Percentiles rank a stretch among this genome's conserved stretches.
Evolutionary conservation across 345 rosid species (phyloP).

Genomic region (Geranium rotundifolium): DNA sequence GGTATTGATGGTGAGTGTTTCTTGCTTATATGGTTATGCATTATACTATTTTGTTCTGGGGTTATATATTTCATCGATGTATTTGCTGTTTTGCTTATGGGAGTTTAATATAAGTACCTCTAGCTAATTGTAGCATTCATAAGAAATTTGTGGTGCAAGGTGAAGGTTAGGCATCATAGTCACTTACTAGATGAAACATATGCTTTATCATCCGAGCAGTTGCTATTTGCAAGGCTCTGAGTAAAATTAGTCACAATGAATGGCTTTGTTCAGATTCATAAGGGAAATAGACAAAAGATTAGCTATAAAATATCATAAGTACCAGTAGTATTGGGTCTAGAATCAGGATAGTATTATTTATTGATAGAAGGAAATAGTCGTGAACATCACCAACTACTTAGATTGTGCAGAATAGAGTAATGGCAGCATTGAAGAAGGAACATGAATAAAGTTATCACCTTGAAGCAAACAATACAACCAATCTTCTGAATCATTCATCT

Average conservation of each 20-base stretch:
- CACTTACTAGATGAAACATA: not conserved
- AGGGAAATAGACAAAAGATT: too few relatives aligned
- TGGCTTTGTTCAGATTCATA: not conserved
- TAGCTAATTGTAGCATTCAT: not conserved
- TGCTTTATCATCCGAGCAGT: not conserved
- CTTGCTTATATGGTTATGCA: not conserved
- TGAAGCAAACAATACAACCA: not conserved
- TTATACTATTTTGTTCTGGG: not conserved
- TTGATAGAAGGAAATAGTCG: too few relatives aligned
- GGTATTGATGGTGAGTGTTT: constrained; percentile 56
- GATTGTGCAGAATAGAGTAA: too few relatives aligned
- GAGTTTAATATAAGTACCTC: not conserved
- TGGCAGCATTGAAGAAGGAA: not conserved
- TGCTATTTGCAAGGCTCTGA: not conserved
- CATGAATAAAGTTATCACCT: not conserved
- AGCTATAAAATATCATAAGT: too few relatives aligned
- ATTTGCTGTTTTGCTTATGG: not conserved
- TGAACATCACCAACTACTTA: too few relatives aligned
- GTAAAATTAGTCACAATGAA: not conserved
- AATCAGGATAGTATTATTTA: too few relatives aligned
- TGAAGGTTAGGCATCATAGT: not conserved
- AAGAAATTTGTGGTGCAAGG: not conserved
- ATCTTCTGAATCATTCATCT: not conserved
- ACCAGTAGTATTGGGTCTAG: too few relatives aligned
- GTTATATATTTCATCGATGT: not conserved